Evolutionary conservation across 345 rosid genomes (phyloP), one percentile per base, ranked within the genome.

Genomic region (Erucastrum elatum): DNA sequence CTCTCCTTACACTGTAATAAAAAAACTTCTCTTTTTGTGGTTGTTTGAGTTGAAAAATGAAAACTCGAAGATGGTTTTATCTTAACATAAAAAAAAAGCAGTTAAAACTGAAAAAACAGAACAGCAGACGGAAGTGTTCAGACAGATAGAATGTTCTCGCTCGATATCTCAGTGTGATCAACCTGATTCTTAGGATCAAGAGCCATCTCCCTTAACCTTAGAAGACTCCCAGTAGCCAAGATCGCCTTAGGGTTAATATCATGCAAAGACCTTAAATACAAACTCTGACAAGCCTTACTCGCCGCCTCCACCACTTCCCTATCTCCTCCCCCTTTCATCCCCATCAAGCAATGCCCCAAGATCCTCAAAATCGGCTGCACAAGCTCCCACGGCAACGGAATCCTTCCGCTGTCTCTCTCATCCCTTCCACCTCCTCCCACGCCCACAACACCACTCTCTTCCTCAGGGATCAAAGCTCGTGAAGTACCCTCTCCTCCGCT

Each of bases 291-390:
- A 0, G 97, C 97, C 9, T 66, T 59, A 15, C 66, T 72, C 16
- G 94, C 91, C 4, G 85, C 85, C 1, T 79, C 86, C 1, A 67
- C 62, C 64, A 91, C 30, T 56, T 85, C 74, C 62, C 66, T 68
- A 8, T 88, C 87, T 31, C 75, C 49, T 1, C 3, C 27, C 2
- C 9, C 41, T 7, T 64, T 68, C 0, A 84, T 75, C 12, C 90
- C 97, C 56, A 94, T 10, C 3, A 94, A 75, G 51, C 97, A 94
- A 49, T 92, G 93, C 8, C 95, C 94, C 33, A 91, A 34, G 9
- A 92, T 90, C 81, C 97, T 88, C 86, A 92, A 16, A 16, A 83
- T 73, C 0, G 97, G 98, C 6, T 94, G 98, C 81, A 92, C 44
- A 8, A 92, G 84, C 49, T 92, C 98, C 97, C 97, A 94, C 41